Evolutionary conservation across 2,329 filamentous ascomycete genomes (phyloP).

Genomic region (Phaeosphaeriaceae sp.): DNA sequence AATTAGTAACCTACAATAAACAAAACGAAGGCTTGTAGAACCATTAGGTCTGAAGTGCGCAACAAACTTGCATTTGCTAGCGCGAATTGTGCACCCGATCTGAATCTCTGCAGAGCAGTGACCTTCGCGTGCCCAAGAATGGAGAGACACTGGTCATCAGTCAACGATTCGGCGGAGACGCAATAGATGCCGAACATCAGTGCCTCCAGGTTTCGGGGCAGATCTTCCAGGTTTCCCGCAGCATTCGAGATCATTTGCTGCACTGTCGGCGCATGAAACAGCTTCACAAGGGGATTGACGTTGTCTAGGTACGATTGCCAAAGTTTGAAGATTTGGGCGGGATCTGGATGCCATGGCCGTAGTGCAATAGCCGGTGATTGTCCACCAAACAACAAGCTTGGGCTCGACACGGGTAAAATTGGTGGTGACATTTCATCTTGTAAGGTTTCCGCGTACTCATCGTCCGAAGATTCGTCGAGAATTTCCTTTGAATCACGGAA

Average conservation of each 20-base stretch:
- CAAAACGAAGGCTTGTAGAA: slow-evolving; percentile 72
- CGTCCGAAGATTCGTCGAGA: slow-evolving; percentile 39
- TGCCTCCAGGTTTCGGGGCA: slow-evolving; percentile 67
- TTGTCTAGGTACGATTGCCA: slow-evolving; percentile 80
- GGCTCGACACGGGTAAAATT: slow-evolving; percentile 12
- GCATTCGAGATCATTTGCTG: slow-evolving; percentile 71
- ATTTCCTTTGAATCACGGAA: slow-evolving; percentile 38
- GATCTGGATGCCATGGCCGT: slow-evolving; percentile 64
- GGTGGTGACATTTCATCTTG: background rate
- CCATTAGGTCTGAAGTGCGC: slow-evolving; percentile 68
- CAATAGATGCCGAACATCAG: slow-evolving; percentile 44
- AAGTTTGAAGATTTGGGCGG: slow-evolving; percentile 71
- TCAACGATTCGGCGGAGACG: slow-evolving; percentile 56
- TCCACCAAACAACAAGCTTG: slow-evolving; percentile 28
- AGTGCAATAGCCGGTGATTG: slow-evolving; percentile 18
- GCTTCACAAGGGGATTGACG: slow-evolving; percentile 75
- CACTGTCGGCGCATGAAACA: slow-evolving; percentile 74
- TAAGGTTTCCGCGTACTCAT: slow-evolving; percentile 17
- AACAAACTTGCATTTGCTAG: slow-evolving; percentile 72
- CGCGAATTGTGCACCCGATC: slow-evolving; percentile 68
- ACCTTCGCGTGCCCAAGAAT: slow-evolving; percentile 63
- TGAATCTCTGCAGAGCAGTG: slow-evolving; percentile 61
- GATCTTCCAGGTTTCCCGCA: slow-evolving; percentile 60
- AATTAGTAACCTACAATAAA: slow-evolving; percentile 63
- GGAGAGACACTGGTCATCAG: slow-evolving; percentile 60